Evolutionary conservation across 2,329 filamentous ascomycete species (phyloP).

Genomic region (Monosporascus cannonballus): DNA sequence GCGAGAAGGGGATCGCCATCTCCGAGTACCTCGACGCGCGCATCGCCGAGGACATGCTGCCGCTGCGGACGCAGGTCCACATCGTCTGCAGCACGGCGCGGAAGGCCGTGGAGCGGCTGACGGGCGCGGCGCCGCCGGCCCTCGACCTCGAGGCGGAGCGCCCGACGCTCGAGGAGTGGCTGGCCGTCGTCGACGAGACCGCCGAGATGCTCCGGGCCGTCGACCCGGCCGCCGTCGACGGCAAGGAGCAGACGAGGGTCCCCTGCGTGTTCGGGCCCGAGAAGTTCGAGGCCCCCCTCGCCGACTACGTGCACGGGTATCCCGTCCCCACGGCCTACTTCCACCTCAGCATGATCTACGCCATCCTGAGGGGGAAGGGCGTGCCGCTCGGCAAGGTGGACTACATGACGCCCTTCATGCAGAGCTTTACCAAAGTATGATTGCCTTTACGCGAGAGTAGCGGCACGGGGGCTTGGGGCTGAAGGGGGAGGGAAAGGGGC

Average conservation of each 20-base stretch:
- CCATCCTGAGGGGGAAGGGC: conserved; percentile 54
- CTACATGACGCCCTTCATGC: conserved; percentile 21
- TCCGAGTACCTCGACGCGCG: conserved; percentile 24
- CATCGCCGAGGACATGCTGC: conserved; percentile 37
- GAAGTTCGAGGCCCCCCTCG: conserved; percentile 18
- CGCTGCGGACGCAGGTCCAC: conserved; percentile 34
- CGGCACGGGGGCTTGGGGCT: too few species aligned
- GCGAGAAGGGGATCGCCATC: conserved; percentile 16
- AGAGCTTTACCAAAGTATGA: not conserved
- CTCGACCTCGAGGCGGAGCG: conserved; percentile 23
- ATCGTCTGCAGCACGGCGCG: conserved; percentile 18
- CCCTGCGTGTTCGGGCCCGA: conserved; percentile 24
- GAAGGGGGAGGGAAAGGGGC: too few species aligned
- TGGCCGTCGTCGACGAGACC: conserved; percentile 26
- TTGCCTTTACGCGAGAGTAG: too few species aligned
- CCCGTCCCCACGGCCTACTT: conserved; percentile 58
- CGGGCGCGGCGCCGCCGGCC: conserved; percentile 24
- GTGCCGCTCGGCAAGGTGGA: conserved; percentile 55
- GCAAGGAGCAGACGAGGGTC: conserved; percentile 28
- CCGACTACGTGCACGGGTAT: conserved; percentile 41
- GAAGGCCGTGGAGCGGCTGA: conserved; percentile 25
- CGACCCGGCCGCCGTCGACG: conserved; percentile 25
- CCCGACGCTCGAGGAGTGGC: conserved; percentile 28
- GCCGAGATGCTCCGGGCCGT: conserved; percentile 20
- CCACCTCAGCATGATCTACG: conserved; percentile 54